phyloP scores from a whole-genome alignment of 23 red algal species.

The Gracilaria vermiculophylla region DNA sequence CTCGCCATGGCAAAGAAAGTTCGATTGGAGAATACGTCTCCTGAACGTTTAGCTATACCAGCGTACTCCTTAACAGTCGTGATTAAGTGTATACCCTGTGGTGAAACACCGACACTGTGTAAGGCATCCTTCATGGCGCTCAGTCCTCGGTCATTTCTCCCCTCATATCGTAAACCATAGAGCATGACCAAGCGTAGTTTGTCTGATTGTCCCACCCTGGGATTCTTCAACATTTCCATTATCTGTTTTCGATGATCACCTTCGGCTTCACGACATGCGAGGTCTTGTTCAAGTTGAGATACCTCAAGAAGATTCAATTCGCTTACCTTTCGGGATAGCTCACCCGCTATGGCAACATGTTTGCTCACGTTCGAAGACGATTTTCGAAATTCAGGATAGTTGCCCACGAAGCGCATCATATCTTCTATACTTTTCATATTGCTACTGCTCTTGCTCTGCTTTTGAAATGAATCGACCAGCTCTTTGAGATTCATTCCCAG shows the following conservation, averaged over 20 bases:
- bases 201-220: conserved; percentile 61
- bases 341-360: conserved; percentile 86
- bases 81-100: conserved; percentile 45
- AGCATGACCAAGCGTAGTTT: conserved; percentile 79
- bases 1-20: conserved; percentile 85
- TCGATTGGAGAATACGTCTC: conserved; percentile 93
- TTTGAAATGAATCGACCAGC: conserved; percentile 86
- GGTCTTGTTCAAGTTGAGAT: conserved; percentile 95
- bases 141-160: conserved; percentile 42
- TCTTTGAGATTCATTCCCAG: conserved; percentile 77
- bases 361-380: conserved; percentile 85
- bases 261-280: conserved; percentile 85
- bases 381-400: conserved; percentile 89
- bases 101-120: conserved; percentile 12
- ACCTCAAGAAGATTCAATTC: conserved; percentile 72
- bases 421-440: conserved; percentile 74
- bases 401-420: conserved; percentile 87
- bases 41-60: conserved; percentile 67
- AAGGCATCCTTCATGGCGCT: conserved; percentile 53
- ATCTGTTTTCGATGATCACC: conserved; percentile 87
- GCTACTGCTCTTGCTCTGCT: conserved; percentile 47
- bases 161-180: conserved; percentile 87
- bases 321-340: conserved; percentile 84
- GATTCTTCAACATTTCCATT: conserved; percentile 48
- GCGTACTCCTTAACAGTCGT: conserved; percentile 69